Percentiles rank a stretch among this genome's conserved stretches.
phyloP scores from a whole-genome alignment of 768 basidiomycete genomes.

The Lentinula edodes region DNA sequence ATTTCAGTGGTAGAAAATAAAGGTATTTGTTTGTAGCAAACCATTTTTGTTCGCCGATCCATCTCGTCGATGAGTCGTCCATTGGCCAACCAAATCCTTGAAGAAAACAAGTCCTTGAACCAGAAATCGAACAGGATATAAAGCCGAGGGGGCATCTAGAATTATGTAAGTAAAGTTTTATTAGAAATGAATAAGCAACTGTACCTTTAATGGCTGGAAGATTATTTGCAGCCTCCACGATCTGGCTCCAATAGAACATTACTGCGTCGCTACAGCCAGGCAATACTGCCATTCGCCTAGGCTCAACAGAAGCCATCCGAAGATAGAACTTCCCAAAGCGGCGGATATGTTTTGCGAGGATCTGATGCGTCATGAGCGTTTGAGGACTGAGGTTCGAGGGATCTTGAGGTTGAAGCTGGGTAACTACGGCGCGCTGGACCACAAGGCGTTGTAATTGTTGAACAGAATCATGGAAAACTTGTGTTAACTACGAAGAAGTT shows the following conservation, averaged over 20 bases:
- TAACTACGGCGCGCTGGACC: not conserved
- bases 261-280: slow-evolving; percentile 63
- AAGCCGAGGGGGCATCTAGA: slow-evolving; percentile 52
- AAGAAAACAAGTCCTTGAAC: slow-evolving; percentile 85
- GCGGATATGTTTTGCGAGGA: slow-evolving; percentile 63
- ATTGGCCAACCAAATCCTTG: slow-evolving; percentile 75
- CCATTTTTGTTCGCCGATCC: slow-evolving; percentile 57
- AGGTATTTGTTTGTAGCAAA: slow-evolving; percentile 20
- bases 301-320: slow-evolving; percentile 59
- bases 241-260: slow-evolving; percentile 77
- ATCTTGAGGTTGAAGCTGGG: not conserved
- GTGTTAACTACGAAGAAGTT: slow-evolving; percentile 40
- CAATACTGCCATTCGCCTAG: slow-evolving; percentile 54
- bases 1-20: not conserved
- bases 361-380: slow-evolving; percentile 40
- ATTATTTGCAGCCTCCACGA: slow-evolving; percentile 62
- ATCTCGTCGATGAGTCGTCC: slow-evolving; percentile 61
- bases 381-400: slow-evolving; percentile 18
- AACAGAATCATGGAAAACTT: slow-evolving; percentile 56
- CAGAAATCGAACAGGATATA: slow-evolving; percentile 74
- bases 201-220: slow-evolving; percentile 36
- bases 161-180: not conserved
- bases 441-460: slow-evolving; percentile 37
- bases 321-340: slow-evolving; percentile 80
- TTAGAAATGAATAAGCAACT: slow-evolving; percentile 45